Evolutionary conservation across 1,284 basidiomycete genomes (phyloP), one percentile per base, ranked within the genome.

Genomic region (Apiotrichum porosum): DNA sequence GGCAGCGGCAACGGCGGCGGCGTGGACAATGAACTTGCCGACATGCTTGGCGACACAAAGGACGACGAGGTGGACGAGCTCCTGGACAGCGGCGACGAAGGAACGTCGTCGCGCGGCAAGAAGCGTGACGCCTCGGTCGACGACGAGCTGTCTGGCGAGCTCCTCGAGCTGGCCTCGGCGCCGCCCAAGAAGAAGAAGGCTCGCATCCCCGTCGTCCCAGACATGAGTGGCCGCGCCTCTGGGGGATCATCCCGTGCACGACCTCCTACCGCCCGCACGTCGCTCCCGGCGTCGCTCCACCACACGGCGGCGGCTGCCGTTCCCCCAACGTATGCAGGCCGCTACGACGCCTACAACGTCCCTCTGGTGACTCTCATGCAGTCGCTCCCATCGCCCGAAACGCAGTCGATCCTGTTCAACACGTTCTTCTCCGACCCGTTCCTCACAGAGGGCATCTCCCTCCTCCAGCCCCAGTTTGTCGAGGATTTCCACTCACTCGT

Each of bases 361-460:
- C 60, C 63, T 9, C 47, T 68, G 1, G 49, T 58, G 24, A 55
- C 58, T 1, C 51, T 71, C 22, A 52, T 66, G 34, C 46, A 56
- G n/a, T 61, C 57, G 13, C 54, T 71, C 4, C 69, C 69, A 4
- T 61, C 63, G 19, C 19, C 40, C 12, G 63, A 66, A 30, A 66
- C 62, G 17, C 66, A 67, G 42, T 51, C 46, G 18, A 68, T 68
- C 30, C 57, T 71, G 6, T 63, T 68, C 52, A 57, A 63, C 38
- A 67, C 61, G 2, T 71, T 69, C 56, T 69, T 67, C 51, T 37
- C 46, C 28, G 69, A 71, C 49, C 63, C 66, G 13, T 67, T 69
- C 56, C 51, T 71, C 21, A 58, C 62, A n/a, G 65, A 69, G 50
- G 69, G 69, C 3, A 61, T 71, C 21, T 62, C 65, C 8, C 58